Percentiles rank a stretch among this genome's conserved stretches.
phyloP scores from a whole-genome alignment of 805 yeast genomes.

The Hyphopichia homilentoma region DNA sequence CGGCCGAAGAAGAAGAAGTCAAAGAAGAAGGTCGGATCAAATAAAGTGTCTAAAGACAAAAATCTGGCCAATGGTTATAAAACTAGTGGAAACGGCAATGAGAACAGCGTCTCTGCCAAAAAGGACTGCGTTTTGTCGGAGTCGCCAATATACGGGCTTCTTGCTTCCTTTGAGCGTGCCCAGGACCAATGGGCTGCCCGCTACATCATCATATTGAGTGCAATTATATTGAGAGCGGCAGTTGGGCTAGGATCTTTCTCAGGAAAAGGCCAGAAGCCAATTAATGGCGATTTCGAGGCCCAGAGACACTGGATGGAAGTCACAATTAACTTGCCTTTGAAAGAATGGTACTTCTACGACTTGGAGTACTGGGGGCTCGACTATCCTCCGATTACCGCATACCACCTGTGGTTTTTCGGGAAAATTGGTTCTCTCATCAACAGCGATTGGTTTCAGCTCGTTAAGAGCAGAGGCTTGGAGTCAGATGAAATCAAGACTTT shows the following conservation, averaged over 20 bases:
- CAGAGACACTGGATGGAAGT: slow-evolving; percentile 98
- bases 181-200: slow-evolving; percentile 90
- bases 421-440: slow-evolving; percentile 62
- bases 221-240: slow-evolving; percentile 74
- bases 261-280: slow-evolving; percentile 68
- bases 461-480: slow-evolving; percentile 74
- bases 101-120: too few species aligned
- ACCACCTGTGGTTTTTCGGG: slow-evolving; percentile 81
- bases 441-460: slow-evolving; percentile 72
- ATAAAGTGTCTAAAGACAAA: too few species aligned
- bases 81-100: too few species aligned
- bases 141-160: slow-evolving; percentile 73
- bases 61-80: too few species aligned
- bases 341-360: slow-evolving; percentile 86
- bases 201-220: slow-evolving; percentile 67
- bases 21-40: too few species aligned
- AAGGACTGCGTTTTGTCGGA: too few species aligned
- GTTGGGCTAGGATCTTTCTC: slow-evolving; percentile 88
- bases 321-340: slow-evolving; percentile 69
- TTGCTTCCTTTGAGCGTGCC: slow-evolving; percentile 75
- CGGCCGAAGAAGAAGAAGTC: too few species aligned
- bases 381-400: slow-evolving; percentile 96
- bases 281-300: slow-evolving; percentile 95
- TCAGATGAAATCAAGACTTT: slow-evolving; percentile 62
- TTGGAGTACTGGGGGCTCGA: slow-evolving; percentile 94